These are phyloP conservation scores for Sugiyamaella paludigena DNA, from an alignment of 1,139 yeast genomes.

Conservation along the genomic window DNA sequence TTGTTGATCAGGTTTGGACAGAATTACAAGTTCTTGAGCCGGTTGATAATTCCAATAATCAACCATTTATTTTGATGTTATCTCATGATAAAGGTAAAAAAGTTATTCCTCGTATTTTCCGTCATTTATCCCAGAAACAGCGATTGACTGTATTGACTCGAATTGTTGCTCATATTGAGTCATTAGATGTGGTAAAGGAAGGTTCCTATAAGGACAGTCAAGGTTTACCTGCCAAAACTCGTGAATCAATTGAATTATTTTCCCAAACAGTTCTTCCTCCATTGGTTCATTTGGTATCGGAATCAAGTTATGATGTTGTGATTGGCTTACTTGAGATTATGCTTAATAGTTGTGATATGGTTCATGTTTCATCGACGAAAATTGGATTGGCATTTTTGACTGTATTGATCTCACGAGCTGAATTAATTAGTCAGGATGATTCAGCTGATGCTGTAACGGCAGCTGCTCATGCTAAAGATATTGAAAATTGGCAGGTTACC, in stretches of 20 bases:
- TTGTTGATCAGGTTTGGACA: slow-evolving; percentile 60
- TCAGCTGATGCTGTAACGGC: slow-evolving; percentile 40
- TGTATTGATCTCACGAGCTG: slow-evolving; percentile 86
- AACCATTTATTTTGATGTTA: slow-evolving; percentile 82
- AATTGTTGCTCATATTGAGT: slow-evolving; percentile 77
- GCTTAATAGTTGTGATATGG: slow-evolving; percentile 57
- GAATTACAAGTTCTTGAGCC: slow-evolving; percentile 66
- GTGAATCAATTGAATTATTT: slow-evolving; percentile 73
- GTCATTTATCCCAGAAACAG: slow-evolving; percentile 75
- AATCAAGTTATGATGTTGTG: slow-evolving; percentile 76
- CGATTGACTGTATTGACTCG: slow-evolving; percentile 75
- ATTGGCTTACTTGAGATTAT: slow-evolving; percentile 75
- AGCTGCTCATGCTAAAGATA: slow-evolving; percentile 46
- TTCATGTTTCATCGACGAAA: slow-evolving; percentile 71
- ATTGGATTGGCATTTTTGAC: slow-evolving; percentile 86
- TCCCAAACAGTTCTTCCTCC: slow-evolving; percentile 82
- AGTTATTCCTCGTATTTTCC: slow-evolving; percentile 82
- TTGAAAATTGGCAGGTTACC: slow-evolving; percentile 73
- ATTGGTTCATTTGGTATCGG: slow-evolving; percentile 80
- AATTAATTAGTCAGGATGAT: slow-evolving; percentile 80
- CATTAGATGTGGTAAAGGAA: slow-evolving; percentile 70
- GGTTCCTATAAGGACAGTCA: slow-evolving; percentile 73
- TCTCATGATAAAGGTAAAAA: slow-evolving; percentile 87
- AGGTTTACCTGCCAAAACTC: slow-evolving; percentile 45
- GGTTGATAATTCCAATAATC: slow-evolving; percentile 45